Evolutionary conservation across 305 asterid genomes (phyloP).

Genomic region (Stenogyne calaminthoides): DNA sequence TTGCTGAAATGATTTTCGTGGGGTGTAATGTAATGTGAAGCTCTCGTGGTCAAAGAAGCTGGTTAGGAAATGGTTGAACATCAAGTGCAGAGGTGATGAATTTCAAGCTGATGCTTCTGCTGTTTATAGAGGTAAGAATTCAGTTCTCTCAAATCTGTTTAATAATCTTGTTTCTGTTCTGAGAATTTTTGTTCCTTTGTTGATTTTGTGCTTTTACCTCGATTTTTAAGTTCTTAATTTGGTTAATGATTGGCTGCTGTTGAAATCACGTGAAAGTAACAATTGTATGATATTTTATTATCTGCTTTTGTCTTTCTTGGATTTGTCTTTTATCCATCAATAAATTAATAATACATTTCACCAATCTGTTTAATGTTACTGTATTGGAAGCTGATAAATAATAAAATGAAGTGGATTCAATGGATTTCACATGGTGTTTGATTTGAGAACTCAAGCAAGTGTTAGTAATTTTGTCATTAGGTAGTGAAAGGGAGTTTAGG

Average conservation of each 20-base stretch:
- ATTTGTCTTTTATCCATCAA: conserved; percentile 36
- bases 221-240: conserved; percentile 17
- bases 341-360: conserved; percentile 22
- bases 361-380: neutral
- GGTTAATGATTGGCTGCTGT: conserved; percentile 39
- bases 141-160: neutral
- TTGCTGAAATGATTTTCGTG: conserved; percentile 40
- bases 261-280: conserved; percentile 28
- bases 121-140: conserved; percentile 65
- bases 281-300: conserved; percentile 30
- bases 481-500: conserved; percentile 72
- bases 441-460: conserved; percentile 31
- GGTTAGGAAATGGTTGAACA: conserved; percentile 88
- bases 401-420: neutral
- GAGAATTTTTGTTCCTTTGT: neutral
- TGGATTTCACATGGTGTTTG: conserved; percentile 13
- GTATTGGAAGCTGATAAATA: neutral
- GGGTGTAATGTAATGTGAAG: conserved; percentile 44
- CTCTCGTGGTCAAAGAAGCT: conserved; percentile 93
- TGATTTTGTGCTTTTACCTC: conserved; percentile 25
- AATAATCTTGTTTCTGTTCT: neutral
- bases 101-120: conserved; percentile 64
- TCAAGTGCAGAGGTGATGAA: conserved; percentile 75
- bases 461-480: conserved; percentile 41
- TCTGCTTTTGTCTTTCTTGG: conserved; percentile 45